Conservation (phyloP, 1,139 yeast genomes). For the Suhomyces wounanorum region DNA sequence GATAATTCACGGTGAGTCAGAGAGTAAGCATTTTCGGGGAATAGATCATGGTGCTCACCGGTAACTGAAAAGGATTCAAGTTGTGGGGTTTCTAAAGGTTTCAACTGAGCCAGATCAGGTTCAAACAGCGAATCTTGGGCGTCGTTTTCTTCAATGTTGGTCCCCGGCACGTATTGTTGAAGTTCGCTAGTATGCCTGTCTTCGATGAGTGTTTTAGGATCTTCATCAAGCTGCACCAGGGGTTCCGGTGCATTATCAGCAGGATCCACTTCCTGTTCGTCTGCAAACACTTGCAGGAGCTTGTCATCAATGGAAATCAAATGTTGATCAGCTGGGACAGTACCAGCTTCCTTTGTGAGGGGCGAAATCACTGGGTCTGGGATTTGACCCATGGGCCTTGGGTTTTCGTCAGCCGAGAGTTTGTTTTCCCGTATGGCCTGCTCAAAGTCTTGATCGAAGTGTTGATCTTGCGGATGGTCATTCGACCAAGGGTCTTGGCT, state of each 20-base stretch:
- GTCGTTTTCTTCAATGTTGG: background rate
- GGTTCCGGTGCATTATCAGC: background rate
- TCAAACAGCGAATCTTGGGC: constrained; percentile 11
- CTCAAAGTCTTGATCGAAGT: constrained; percentile 12
- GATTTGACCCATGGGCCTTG: background rate
- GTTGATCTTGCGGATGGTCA: background rate
- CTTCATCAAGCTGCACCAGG: background rate
- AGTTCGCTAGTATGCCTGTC: constrained; percentile 18
- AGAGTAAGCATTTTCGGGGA: background rate
- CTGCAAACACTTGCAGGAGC: background rate
- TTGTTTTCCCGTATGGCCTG: constrained; percentile 16
- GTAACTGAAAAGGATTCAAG: background rate
- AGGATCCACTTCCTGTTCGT: background rate
- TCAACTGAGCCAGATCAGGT: constrained; percentile 17
- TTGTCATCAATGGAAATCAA: constrained; percentile 4
- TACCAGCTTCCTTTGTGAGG: background rate
- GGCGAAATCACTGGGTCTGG: constrained; percentile 6
- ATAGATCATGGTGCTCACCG: background rate
- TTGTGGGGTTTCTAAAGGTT: constrained; percentile 7
- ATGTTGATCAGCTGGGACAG: background rate
- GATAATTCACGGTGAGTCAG: background rate
- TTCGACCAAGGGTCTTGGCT: background rate
- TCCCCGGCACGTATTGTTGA: constrained; percentile 18
- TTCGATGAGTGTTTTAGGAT: constrained; percentile 18
- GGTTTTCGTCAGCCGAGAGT: constrained; percentile 9